Base-by-base conservation (phyloP, 2,329 filamentous ascomycete genomes). In the Botrytis medusae region DNA sequence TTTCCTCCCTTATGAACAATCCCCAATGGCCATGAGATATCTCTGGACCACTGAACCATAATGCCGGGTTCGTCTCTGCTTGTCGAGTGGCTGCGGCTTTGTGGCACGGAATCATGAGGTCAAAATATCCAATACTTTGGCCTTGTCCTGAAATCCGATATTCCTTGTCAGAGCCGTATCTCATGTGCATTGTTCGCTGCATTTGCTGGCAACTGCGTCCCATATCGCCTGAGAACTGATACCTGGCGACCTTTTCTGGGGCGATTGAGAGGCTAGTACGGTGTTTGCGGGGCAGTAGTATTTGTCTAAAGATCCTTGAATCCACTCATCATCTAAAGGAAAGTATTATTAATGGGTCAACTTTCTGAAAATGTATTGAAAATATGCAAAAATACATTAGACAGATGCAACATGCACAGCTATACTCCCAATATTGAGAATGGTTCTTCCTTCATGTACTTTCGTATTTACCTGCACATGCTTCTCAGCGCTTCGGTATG, bases 101-200 rank as follows among this genome's bases (percentile, higher is more conserved):
- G n/a, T 22, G 70, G 61, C 61, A 54, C 60, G 25, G 51, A 42
- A 57, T 62, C 22, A 29, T 46, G 22, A 71, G 44, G 22, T 54
- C 42, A 54, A 64, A 51, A 54, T 32, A 29, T 51, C 40, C 29
- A 48, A 51, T 71, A 40, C 63, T 42, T 57, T 65, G 59, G 51
- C 44, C 59, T 22, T 22, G 61, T 72, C 29, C 29, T 42, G 62
- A 59, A 44, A 57, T 54, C 34, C 48, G 10, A 42, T 25, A 3
- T 42, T 14, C 48, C 70, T 67, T 46, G 57, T 68, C 20, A 51
- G 20, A 34, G 54, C 10, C 37, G 46, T 44, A 46, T n/a, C 48
- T n/a, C 48, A 67, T 68, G 59, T 72, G 62, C 62, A 72, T 29
- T 60, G 62, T 46, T 72, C 51, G 51, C 61, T 67, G 62, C 62